A percentile compares a stretch with the other conserved stretches of the same genome.
phyloP scores from a whole-genome alignment of 495 filamentous ascomycete species.

The Rostrohypoxylon terebratum region DNA sequence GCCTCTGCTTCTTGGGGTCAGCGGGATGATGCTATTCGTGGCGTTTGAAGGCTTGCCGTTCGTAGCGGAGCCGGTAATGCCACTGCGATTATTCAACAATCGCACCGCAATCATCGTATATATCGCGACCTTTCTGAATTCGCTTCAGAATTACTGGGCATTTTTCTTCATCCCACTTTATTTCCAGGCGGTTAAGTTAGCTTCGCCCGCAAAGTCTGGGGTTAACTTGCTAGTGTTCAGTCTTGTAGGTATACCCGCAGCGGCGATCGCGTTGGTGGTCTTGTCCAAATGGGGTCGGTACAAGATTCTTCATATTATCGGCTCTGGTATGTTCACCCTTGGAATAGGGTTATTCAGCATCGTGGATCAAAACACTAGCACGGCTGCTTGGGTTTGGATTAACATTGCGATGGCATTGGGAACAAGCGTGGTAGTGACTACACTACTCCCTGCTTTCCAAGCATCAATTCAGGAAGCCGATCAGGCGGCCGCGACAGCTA shows the following conservation, averaged over 20 bases:
- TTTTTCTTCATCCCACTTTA: slow-evolving; percentile 63
- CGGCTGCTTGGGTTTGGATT: slow-evolving; percentile 49
- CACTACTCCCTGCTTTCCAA: slow-evolving; percentile 55
- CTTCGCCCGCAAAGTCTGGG: slow-evolving; percentile 52
- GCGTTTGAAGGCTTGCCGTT: slow-evolving; percentile 37
- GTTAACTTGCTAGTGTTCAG: slow-evolving; percentile 55
- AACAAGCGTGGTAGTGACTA: slow-evolving; percentile 48
- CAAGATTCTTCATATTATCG: slow-evolving; percentile 55
- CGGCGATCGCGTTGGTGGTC: slow-evolving; percentile 48
- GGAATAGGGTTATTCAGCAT: slow-evolving; percentile 59
- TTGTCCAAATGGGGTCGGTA: slow-evolving; percentile 60
- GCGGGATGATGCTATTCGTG: slow-evolving; percentile 42
- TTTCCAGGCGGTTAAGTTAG: slow-evolving; percentile 57
- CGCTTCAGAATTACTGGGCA: slow-evolving; percentile 50
- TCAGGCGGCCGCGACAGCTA: slow-evolving; percentile 55
- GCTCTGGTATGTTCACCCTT: slow-evolving; percentile 55
- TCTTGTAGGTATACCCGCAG: slow-evolving; percentile 49
- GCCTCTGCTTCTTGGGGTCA: slow-evolving; percentile 46
- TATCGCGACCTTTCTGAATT: slow-evolving; percentile 42
- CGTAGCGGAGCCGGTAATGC: slow-evolving; percentile 47
- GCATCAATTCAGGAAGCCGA: slow-evolving; percentile 54
- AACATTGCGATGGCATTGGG: slow-evolving; percentile 48
- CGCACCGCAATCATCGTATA: slow-evolving; percentile 46
- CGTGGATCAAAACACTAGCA: slow-evolving; percentile 50
- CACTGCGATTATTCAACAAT: slow-evolving; percentile 46